These are phyloP conservation scores for Chytridiales sp. DNA, from an alignment of 371 early-diverging fungal genomes.

Conservation along the genomic window DNA sequence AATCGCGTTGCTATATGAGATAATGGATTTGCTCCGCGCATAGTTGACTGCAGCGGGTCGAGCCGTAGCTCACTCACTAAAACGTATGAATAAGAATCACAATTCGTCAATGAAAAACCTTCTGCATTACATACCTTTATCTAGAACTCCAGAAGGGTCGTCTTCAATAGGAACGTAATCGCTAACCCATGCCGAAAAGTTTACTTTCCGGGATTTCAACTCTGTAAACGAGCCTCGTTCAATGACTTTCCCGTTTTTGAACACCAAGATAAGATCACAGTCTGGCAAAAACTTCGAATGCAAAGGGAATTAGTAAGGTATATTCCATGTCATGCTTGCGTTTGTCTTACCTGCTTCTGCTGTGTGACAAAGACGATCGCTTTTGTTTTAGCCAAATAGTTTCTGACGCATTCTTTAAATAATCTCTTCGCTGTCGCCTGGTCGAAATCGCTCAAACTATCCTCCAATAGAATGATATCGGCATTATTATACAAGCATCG, in stretches of 20 bases:
- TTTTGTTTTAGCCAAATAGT: conserved; percentile 51
- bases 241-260: conserved; percentile 65
- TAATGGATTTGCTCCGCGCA: conserved; percentile 17
- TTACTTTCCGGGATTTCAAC: conserved; percentile 53
- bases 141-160: conserved; percentile 43
- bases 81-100: neutral
- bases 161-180: conserved; percentile 46
- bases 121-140: conserved; percentile 25
- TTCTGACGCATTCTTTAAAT: conserved; percentile 63
- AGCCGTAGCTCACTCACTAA: conserved; percentile 41
- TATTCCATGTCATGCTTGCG: neutral
- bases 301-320: conserved; percentile 13
- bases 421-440: conserved; percentile 53
- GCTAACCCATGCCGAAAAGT: conserved; percentile 47
- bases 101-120: neutral
- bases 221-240: conserved; percentile 69
- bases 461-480: conserved; percentile 43
- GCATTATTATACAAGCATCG: conserved; percentile 47
- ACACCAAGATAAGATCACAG: conserved; percentile 62
- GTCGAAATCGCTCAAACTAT: conserved; percentile 48
- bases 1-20: conserved; percentile 14
- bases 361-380: conserved; percentile 67
- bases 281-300: conserved; percentile 60
- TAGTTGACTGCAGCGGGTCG: conserved; percentile 13
- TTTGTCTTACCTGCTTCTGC: conserved; percentile 49